A percentile compares a stretch with the other conserved stretches of the same genome.
phyloP scores from a whole-genome alignment of 306 rosid species.

The Vigna reflexopilosa region DNA sequence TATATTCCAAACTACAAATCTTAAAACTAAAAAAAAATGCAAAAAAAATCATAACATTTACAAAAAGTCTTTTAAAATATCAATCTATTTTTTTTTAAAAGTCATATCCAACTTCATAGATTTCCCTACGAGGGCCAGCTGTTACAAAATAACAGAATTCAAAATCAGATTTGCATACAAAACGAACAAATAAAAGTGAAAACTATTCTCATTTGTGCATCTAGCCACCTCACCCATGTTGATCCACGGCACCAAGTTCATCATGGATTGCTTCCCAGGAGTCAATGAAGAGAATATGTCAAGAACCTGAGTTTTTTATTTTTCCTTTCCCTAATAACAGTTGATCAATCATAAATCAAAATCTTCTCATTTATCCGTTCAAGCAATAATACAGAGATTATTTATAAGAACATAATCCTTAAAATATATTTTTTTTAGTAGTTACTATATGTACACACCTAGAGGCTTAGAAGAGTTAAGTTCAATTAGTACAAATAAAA shows the following conservation, averaged over 20 bases:
- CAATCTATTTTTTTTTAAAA: background rate
- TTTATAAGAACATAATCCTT: background rate
- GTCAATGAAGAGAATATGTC: background rate
- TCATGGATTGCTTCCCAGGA: background rate
- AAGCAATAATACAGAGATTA: background rate
- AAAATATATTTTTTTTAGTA: too few relatives aligned
- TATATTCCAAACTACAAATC: too few relatives aligned
- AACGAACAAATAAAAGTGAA: background rate
- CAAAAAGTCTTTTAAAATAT: too few relatives aligned
- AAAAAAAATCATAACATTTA: too few relatives aligned
- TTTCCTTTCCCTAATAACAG: conserved; percentile 35
- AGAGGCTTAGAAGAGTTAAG: too few relatives aligned
- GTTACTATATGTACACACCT: too few relatives aligned
- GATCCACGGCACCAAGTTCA: background rate
- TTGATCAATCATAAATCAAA: conserved; percentile 27
- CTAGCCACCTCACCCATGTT: background rate
- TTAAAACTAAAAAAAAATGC: too few relatives aligned
- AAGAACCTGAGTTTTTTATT: background rate
- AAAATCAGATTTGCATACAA: background rate
- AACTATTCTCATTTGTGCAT: background rate
- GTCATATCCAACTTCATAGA: background rate
- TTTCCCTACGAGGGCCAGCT: background rate
- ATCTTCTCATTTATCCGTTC: background rate
- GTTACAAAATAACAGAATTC: background rate
- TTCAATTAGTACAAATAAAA: too few relatives aligned